phyloP scores from a whole-genome alignment of 2,329 filamentous ascomycete species.

The Fusarium euwallaceae region DNA sequence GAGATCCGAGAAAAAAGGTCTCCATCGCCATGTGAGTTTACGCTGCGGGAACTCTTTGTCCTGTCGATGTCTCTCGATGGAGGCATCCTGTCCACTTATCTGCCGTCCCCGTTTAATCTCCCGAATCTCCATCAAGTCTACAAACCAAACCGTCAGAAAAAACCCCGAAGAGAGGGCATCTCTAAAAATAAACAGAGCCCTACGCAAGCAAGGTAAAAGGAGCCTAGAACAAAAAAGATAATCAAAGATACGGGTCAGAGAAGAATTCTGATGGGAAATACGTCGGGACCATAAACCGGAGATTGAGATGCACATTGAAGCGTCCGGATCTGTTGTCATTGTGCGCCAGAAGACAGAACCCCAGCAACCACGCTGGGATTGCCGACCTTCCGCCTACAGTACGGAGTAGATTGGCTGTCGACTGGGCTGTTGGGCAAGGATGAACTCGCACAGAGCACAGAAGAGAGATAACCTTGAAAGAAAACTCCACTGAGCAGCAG shows the following conservation, averaged over 20 bases:
- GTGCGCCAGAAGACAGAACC: background rate
- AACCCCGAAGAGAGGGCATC: background rate
- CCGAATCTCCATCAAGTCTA: background rate
- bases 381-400: background rate
- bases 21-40: background rate
- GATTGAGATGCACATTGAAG: conserved; percentile 8
- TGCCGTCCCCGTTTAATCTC: conserved; percentile 11
- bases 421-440: background rate
- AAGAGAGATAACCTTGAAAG: background rate
- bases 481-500: background rate
- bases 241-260: background rate
- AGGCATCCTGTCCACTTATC: background rate
- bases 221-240: background rate
- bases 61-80: background rate
- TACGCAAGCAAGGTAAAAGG: background rate
- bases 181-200: conserved; percentile 31
- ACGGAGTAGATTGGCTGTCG: background rate
- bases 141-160: background rate
- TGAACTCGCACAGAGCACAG: background rate
- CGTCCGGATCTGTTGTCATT: background rate
- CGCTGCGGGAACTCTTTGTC: background rate
- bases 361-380: background rate
- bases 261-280: background rate
- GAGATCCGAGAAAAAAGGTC: conserved; percentile 3
- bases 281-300: background rate